Evolutionary conservation across 1,284 basidiomycete genomes (phyloP).

Genomic region (Malassezia pachydermatis): DNA sequence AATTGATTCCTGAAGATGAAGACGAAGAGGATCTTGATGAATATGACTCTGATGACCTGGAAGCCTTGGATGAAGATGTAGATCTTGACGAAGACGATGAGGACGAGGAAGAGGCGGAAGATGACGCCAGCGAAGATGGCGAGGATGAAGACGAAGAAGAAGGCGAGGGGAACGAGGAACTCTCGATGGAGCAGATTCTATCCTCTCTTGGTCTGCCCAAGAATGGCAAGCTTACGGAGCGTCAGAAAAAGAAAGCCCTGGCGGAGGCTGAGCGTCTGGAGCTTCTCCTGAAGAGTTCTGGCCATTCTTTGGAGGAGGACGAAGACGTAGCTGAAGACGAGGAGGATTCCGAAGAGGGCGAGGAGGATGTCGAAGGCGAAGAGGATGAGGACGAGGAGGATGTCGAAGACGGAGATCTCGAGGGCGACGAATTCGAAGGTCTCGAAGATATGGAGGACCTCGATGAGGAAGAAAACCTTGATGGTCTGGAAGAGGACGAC

Average conservation of each 20-base stretch:
- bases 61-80: constrained; percentile 14
- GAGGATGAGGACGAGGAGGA: constrained; percentile 30
- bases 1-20: not conserved
- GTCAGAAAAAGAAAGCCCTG: constrained; percentile 42
- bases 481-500: constrained; percentile 9
- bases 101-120: constrained; percentile 19
- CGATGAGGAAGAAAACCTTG: constrained; percentile 23
- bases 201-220: constrained; percentile 28
- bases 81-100: constrained; percentile 17
- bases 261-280: constrained; percentile 47
- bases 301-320: constrained; percentile 34
- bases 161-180: too few relatives aligned
- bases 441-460: constrained; percentile 18
- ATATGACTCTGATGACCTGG: constrained; percentile 43
- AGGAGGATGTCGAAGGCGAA: constrained; percentile 13
- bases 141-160: constrained; percentile 24
- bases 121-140: constrained; percentile 20
- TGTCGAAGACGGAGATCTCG: constrained; percentile 20
- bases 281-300: constrained; percentile 41
- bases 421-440: constrained; percentile 17
- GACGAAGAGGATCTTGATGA: constrained; percentile 22
- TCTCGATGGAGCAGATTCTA: constrained; percentile 11
- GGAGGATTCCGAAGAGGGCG: constrained; percentile 14
- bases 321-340: constrained; percentile 18
- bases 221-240: constrained; percentile 32